Conservation (phyloP, 108 stramenopile genomes). For the Pseudonitzschia delicatissima region DNA sequence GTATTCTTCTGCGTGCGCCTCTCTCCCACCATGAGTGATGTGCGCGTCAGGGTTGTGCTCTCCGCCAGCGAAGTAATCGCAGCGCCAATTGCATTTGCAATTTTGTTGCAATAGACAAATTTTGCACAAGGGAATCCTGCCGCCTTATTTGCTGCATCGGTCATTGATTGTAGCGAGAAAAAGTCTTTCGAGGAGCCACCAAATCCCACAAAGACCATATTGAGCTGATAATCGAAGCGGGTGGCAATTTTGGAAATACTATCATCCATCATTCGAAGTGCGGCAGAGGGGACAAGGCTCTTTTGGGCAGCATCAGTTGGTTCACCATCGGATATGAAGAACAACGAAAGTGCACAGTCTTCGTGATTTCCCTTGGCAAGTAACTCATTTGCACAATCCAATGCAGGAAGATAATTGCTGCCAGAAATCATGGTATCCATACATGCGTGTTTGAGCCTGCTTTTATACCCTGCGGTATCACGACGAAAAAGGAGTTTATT, state of each 20-base stretch:
- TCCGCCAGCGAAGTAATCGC: slow-evolving; percentile 44
- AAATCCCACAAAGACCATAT: slow-evolving; percentile 41
- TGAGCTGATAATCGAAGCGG: slow-evolving; percentile 43
- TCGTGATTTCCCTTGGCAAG: slow-evolving; percentile 22
- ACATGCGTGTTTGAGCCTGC: not conserved
- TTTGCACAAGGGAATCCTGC: slow-evolving; percentile 24
- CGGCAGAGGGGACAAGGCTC: slow-evolving; percentile 12
- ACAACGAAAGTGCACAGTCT: slow-evolving; percentile 43
- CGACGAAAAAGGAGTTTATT: slow-evolving; percentile 43
- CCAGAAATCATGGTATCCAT: slow-evolving; percentile 1
- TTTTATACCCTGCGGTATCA: slow-evolving; percentile 13
- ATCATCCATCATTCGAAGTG: slow-evolving; percentile 6
- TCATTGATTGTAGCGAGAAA: slow-evolving; percentile 41
- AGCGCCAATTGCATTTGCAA: slow-evolving; percentile 39
- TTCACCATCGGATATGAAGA: slow-evolving; percentile 56
- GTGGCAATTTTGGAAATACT: slow-evolving; percentile 26
- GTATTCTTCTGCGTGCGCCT: slow-evolving; percentile 1
- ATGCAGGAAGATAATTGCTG: slow-evolving; percentile 53
- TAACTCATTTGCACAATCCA: slow-evolving; percentile 32
- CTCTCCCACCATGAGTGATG: slow-evolving; percentile 31
- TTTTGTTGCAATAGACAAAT: slow-evolving; percentile 46
- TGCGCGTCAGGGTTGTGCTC: slow-evolving; percentile 40
- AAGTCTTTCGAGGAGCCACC: slow-evolving; percentile 35
- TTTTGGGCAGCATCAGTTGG: slow-evolving; percentile 39
- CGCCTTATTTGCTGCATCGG: slow-evolving; percentile 26